phyloP scores from a whole-genome alignment of 2,329 filamentous ascomycete genomes.

The Trichothecium roseum region DNA sequence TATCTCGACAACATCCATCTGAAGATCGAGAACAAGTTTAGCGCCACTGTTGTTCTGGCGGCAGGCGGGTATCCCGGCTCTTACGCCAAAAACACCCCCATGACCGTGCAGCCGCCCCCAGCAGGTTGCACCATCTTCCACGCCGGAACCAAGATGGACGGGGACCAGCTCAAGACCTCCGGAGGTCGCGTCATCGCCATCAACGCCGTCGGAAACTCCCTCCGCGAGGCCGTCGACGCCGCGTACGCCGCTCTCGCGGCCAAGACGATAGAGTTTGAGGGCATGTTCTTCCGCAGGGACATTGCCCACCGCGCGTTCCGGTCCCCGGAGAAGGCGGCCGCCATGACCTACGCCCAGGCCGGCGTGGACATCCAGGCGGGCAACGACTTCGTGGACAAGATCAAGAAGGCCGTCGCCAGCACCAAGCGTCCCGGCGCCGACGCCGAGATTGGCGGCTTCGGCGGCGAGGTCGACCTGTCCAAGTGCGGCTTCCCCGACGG shows the following conservation, averaged over 20 bases:
- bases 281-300: slow-evolving; percentile 87
- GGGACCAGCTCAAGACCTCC: slow-evolving; percentile 58
- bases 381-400: slow-evolving; percentile 83
- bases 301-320: slow-evolving; percentile 70
- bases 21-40: slow-evolving; percentile 59
- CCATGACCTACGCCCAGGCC: slow-evolving; percentile 83
- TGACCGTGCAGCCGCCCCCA: slow-evolving; percentile 34
- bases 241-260: slow-evolving; percentile 76
- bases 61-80: slow-evolving; percentile 82
- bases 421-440: slow-evolving; percentile 81
- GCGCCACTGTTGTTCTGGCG: slow-evolving; percentile 87
- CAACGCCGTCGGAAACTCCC: slow-evolving; percentile 62
- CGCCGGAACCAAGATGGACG: slow-evolving; percentile 66
- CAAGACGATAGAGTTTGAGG: slow-evolving; percentile 62
- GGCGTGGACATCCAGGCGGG: slow-evolving; percentile 93
- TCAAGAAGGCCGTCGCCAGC: slow-evolving; percentile 80
- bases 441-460: slow-evolving; percentile 91
- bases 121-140: slow-evolving; percentile 69
- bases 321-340: slow-evolving; percentile 27
- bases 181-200: slow-evolving; percentile 90
- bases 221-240: slow-evolving; percentile 73
- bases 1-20: slow-evolving; percentile 58
- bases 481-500: slow-evolving; percentile 63
- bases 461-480: slow-evolving; percentile 53
- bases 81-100: slow-evolving; percentile 69